Evolutionary conservation across 495 filamentous ascomycete genomes (phyloP).

Genomic region (Penicillium riverlandense): DNA sequence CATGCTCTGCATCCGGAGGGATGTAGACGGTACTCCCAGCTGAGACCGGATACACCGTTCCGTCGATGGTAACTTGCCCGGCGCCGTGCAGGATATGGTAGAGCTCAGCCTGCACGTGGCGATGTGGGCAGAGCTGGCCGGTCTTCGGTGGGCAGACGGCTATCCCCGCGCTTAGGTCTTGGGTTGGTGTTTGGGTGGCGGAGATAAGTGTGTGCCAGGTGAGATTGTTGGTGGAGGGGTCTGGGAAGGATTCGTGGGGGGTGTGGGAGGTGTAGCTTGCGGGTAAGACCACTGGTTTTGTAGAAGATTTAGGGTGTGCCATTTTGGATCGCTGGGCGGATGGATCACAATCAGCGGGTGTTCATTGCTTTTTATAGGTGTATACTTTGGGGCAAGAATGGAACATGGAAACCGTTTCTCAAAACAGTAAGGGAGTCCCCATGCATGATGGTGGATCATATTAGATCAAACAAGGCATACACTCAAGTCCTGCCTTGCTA

Average conservation of each 20-base stretch:
- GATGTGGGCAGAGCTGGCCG: conserved; percentile 24
- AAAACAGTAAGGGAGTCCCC: background rate
- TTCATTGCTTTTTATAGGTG: background rate
- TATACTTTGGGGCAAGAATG: background rate
- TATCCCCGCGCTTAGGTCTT: conserved; percentile 24
- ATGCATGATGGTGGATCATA: background rate
- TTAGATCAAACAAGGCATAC: too few species aligned
- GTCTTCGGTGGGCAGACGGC: conserved; percentile 16
- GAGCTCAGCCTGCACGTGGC: conserved; percentile 29
- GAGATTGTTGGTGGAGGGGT: conserved; percentile 8
- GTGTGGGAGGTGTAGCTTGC: conserved; percentile 1
- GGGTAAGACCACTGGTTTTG: conserved; percentile 6
- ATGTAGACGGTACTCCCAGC: conserved; percentile 26
- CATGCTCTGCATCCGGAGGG: conserved; percentile 29
- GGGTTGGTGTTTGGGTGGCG: conserved; percentile 14
- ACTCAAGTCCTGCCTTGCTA: too few species aligned
- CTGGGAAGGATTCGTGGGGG: conserved; percentile 14
- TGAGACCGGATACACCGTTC: conserved; percentile 7
- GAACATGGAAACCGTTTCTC: background rate
- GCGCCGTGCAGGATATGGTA: conserved; percentile 28
- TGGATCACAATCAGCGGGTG: background rate
- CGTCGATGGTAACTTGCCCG: conserved; percentile 23
- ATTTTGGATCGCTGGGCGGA: background rate
- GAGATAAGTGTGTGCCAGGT: conserved; percentile 34
- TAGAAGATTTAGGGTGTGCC: background rate